Base-by-base conservation (phyloP, 331 rosid species). In the Quercus lobata region DNA sequence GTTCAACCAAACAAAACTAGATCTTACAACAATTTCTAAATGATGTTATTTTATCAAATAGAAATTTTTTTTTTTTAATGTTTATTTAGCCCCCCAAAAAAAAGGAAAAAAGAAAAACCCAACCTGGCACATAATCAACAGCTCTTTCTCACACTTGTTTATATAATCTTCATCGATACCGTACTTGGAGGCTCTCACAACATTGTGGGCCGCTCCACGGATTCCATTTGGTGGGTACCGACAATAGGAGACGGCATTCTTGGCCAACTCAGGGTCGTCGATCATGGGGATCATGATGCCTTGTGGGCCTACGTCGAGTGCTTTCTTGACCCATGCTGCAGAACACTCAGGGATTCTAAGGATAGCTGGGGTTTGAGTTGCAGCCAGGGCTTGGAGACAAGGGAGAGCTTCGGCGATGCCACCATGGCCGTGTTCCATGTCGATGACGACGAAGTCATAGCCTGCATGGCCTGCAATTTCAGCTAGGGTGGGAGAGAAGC, bases 281-380 rank as follows among this genome's bases (percentile, higher is more conserved):
- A 94, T 78, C 96, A 92, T 90, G 1, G 97, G 97, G 57, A 94
- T 87, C 97, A 94, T 94, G 66, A 94, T 79, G 4, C 98, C 98
- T 54, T 92, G 91, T 0, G 98, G 98, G 54, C 98, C 98, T 17
- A 94, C 77, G 78, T 94, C 98, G 21, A 94, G 94, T 34, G 97
- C 94, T 11, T 92, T 94, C 69, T 92, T 94, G 19, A 96, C 93
- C 98, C 98, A 94, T 2, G 90, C 27, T 10, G 97, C 80, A 17
- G 89, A 81, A 27, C 84, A 60, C 53, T 94, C 96, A 1, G 97
- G 98, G 0, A 94, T 41, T 1, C 98, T 93, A 81, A 94, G 78
- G 25, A 94, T 86, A 4, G 97, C 92, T 1, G 96, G 91, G 2
- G 97, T 89, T 16, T 78, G 79, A 34, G 93, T 24, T 22, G 96